A percentile compares a stretch with the other conserved stretches of the same genome.
Conservation (phyloP, 805 yeast genomes). For the Cyberlindnera nakhonratchasimensis region DNA sequence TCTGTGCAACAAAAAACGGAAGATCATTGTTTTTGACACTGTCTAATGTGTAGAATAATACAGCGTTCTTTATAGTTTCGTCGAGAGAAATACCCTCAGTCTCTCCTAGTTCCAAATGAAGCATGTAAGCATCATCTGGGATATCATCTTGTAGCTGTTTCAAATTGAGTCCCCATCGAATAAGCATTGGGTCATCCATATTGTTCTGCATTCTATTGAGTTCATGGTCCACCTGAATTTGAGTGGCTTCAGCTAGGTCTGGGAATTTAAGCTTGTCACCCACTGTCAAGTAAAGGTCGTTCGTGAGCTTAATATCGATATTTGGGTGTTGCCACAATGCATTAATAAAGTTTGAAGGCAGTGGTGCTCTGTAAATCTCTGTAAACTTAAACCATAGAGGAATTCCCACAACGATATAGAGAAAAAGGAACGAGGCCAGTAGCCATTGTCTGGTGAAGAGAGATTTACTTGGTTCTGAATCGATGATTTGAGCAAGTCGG, state of each 20-base stretch:
- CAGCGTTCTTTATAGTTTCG: slow-evolving; percentile 37
- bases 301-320: slow-evolving; percentile 39
- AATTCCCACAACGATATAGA: slow-evolving; percentile 35
- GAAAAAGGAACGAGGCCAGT: slow-evolving; percentile 19
- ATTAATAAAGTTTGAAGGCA: slow-evolving; percentile 36
- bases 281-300: slow-evolving; percentile 41
- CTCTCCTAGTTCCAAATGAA: slow-evolving; percentile 38
- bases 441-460: slow-evolving; percentile 24
- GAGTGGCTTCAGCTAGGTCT: slow-evolving; percentile 58
- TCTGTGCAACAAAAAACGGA: slow-evolving; percentile 59
- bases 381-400: slow-evolving; percentile 42
- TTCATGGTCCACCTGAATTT: slow-evolving; percentile 42
- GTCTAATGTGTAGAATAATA: slow-evolving; percentile 38
- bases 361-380: slow-evolving; percentile 38
- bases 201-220: slow-evolving; percentile 27
- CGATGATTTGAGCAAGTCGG: slow-evolving; percentile 10
- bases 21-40: slow-evolving; percentile 54
- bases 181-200: slow-evolving; percentile 25
- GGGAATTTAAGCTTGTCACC: slow-evolving; percentile 53
- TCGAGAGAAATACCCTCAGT: slow-evolving; percentile 45
- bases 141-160: slow-evolving; percentile 18
- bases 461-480: slow-evolving; percentile 22
- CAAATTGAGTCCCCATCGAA: slow-evolving; percentile 35
- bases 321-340: slow-evolving; percentile 36
- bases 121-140: slow-evolving; percentile 30